These are phyloP conservation scores for Agrocybe praecox DNA, from an alignment of 768 basidiomycete species.

Conservation along the genomic window DNA sequence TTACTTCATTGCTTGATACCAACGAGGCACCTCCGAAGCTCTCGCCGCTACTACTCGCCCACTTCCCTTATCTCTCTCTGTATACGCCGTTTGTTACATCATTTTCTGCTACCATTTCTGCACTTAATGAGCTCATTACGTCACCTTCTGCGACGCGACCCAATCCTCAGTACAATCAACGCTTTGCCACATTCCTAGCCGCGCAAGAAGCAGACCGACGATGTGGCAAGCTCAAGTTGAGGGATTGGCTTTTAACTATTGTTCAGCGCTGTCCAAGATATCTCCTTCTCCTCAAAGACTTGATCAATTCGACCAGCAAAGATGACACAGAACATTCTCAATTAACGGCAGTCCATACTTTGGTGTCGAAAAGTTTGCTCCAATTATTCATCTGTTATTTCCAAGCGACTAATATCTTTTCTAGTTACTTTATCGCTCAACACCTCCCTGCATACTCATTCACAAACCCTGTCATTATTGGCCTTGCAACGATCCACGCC, in stretches of 20 bases:
- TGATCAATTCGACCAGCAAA: conserved; percentile 65
- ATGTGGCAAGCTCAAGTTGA: conserved; percentile 74
- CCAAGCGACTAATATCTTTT: neutral
- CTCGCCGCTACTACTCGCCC: conserved; percentile 60
- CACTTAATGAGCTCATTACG: conserved; percentile 56
- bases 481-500: conserved; percentile 79
- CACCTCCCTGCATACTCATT: conserved; percentile 76
- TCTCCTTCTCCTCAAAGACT: conserved; percentile 79
- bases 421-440: conserved; percentile 80
- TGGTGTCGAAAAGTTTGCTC: conserved; percentile 75
- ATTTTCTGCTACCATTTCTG: conserved; percentile 67
- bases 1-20: conserved; percentile 44
- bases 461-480: conserved; percentile 73
- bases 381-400: conserved; percentile 1
- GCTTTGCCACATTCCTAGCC: conserved; percentile 66
- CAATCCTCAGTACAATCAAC: conserved; percentile 45
- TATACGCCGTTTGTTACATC: conserved; percentile 86
- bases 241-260: conserved; percentile 85
- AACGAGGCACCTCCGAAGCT: conserved; percentile 27
- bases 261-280: conserved; percentile 91
- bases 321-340: conserved; percentile 70
- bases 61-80: conserved; percentile 87
- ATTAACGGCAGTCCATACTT: conserved; percentile 57
- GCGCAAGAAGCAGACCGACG: conserved; percentile 67
- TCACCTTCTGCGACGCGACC: conserved; percentile 37